Percentiles rank a stretch among this genome's conserved stretches.
These are phyloP conservation scores for Mortierella antarctica DNA, from an alignment of 192 early-diverging fungal species.

Conservation along the genomic window DNA sequence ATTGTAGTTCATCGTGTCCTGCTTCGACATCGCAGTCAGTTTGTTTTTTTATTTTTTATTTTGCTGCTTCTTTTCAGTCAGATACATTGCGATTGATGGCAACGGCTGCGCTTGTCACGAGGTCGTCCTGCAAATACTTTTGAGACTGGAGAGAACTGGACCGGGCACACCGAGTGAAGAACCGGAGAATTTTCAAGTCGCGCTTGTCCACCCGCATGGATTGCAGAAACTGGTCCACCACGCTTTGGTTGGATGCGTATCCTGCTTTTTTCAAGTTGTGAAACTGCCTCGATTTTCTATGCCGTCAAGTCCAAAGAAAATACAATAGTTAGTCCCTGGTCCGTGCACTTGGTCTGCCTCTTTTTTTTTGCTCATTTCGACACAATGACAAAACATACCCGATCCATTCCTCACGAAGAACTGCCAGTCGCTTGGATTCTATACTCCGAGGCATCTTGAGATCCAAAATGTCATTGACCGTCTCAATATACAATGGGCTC, in stretches of 20 bases:
- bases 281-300: constrained; percentile 45
- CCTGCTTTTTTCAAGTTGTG: constrained; percentile 42
- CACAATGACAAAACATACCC: constrained; percentile 23
- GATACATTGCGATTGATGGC: not conserved
- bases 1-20: too few species aligned
- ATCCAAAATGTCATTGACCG: constrained; percentile 39
- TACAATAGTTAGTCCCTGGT: not conserved
- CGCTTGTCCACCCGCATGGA: constrained; percentile 40
- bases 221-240: constrained; percentile 29
- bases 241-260: constrained; percentile 32
- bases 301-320: not conserved
- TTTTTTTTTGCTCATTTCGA: too few species aligned
- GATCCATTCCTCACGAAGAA: constrained; percentile 47
- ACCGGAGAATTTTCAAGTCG: constrained; percentile 47
- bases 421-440: constrained; percentile 23
- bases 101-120: not conserved
- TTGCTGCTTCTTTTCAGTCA: too few species aligned
- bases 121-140: constrained; percentile 15
- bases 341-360: too few species aligned
- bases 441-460: constrained; percentile 25
- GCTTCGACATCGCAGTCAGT: too few species aligned
- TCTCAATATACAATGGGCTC: constrained; percentile 29
- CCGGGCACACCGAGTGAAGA: constrained; percentile 41
- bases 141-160: constrained; percentile 20
- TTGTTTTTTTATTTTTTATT: too few species aligned